Conservation (phyloP, 2,329 filamentous ascomycete species). For the Endocalyx cinctus region DNA sequence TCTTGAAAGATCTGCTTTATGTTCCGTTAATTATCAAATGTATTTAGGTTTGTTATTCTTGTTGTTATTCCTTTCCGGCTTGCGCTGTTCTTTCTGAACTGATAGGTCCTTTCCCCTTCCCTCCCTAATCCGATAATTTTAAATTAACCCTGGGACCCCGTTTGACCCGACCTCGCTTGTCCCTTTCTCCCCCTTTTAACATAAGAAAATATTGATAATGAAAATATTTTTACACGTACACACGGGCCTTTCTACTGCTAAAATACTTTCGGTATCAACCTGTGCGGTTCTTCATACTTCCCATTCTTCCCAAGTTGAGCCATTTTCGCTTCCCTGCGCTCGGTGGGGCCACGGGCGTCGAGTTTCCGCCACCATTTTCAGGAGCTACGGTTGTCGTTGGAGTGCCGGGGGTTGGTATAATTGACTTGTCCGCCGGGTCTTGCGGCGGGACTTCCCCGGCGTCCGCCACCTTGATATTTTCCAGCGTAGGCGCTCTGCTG, state of each 20-base stretch:
- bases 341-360: constrained; percentile 5
- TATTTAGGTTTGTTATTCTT: too few relatives aligned
- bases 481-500: constrained; percentile 25
- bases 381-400: constrained; percentile 8
- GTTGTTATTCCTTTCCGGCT: too few relatives aligned
- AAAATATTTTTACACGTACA: too few relatives aligned
- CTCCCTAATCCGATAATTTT: too few relatives aligned
- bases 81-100: too few relatives aligned
- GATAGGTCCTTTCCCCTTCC: too few relatives aligned
- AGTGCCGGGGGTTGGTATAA: constrained; percentile 9
- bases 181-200: too few relatives aligned
- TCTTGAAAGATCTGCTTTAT: too few relatives aligned
- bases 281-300: constrained; percentile 17
- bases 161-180: too few relatives aligned
- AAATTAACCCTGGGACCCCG: too few relatives aligned
- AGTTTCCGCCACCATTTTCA: constrained; percentile 2
- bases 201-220: too few relatives aligned
- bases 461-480: constrained; percentile 2
- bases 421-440: constrained; percentile 3
- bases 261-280: constrained; percentile 11
- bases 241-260: constrained; percentile 2
- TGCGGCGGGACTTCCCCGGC: not conserved
- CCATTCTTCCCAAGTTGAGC: constrained; percentile 24
- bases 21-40: too few relatives aligned
- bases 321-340: constrained; percentile 20